Conservation (phyloP, 2,329 filamentous ascomycete species). For the Diaporthe sp. region DNA sequence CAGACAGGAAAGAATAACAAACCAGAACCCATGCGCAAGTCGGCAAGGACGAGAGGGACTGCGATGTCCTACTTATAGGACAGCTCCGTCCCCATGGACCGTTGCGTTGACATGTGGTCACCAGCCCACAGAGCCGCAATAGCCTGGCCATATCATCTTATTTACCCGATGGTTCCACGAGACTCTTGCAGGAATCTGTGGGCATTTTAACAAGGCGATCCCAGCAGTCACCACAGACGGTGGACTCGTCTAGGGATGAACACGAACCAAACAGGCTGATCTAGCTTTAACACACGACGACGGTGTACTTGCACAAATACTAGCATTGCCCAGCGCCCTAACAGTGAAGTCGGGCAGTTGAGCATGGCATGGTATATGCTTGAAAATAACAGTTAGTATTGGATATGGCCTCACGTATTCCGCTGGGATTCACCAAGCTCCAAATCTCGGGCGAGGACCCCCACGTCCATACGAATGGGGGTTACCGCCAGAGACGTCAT, state of each 20-base stretch:
- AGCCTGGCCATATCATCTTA: slow-evolving; percentile 14
- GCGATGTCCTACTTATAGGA: slow-evolving; percentile 32
- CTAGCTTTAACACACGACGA: slow-evolving; percentile 23
- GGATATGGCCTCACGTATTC: slow-evolving; percentile 15
- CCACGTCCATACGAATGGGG: neutral
- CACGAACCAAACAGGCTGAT: slow-evolving; percentile 16
- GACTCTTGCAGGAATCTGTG: slow-evolving; percentile 33
- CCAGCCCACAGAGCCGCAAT: slow-evolving; percentile 24
- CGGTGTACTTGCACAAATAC: neutral
- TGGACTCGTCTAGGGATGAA: neutral
- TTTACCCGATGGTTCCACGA: slow-evolving; percentile 39
- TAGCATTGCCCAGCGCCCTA: neutral
- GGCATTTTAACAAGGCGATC: slow-evolving; percentile 33
- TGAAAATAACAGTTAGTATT: neutral
- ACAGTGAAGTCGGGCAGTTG: neutral
- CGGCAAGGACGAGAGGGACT: neutral
- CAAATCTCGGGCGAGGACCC: neutral
- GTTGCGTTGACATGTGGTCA: slow-evolving; percentile 25
- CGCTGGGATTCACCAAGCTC: neutral
- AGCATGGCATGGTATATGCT: neutral
- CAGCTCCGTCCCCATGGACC: neutral
- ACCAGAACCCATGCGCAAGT: neutral
- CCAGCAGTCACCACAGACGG: slow-evolving; percentile 8
- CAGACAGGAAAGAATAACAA: neutral
- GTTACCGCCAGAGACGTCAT: neutral